Percentiles rank a stretch among this genome's conserved stretches.
phyloP scores from a whole-genome alignment of 2,329 filamentous ascomycete genomes.

The Epichloe scottii region DNA sequence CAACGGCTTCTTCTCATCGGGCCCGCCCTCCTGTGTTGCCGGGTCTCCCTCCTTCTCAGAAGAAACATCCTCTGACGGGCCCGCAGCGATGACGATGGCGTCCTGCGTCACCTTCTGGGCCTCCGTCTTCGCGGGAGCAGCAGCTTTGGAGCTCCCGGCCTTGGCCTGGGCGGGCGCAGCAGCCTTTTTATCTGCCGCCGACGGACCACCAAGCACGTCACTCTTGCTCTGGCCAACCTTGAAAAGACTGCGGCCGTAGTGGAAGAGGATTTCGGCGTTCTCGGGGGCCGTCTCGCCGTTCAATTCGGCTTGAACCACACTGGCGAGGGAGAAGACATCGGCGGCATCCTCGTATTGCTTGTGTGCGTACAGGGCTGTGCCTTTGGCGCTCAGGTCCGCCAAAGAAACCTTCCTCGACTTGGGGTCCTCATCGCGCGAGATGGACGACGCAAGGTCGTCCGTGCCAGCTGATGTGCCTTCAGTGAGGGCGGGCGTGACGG shows the following conservation, averaged over 20 bases:
- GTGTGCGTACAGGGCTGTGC: conserved; percentile 72
- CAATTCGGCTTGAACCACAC: conserved; percentile 77
- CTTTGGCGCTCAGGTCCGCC: conserved; percentile 67
- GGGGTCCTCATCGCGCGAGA: conserved; percentile 28
- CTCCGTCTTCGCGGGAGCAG: conserved; percentile 27
- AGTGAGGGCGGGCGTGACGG: conserved; percentile 1
- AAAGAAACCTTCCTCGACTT: conserved; percentile 51
- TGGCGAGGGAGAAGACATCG: conserved; percentile 79
- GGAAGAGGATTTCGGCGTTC: conserved; percentile 88
- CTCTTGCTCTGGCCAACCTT: conserved; percentile 90
- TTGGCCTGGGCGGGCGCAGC: conserved; percentile 21
- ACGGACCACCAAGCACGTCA: conserved; percentile 79
- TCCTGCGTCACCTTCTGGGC: conserved; percentile 33
- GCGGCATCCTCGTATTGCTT: conserved; percentile 80
- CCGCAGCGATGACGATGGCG: conserved; percentile 29
- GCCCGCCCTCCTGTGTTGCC: conserved; percentile 19
- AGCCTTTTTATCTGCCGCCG: conserved; percentile 41
- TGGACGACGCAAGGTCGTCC: conserved; percentile 11
- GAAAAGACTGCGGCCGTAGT: conserved; percentile 88
- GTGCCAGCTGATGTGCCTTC: conserved; percentile 7
- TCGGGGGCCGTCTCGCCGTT: conserved; percentile 85
- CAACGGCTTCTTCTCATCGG: conserved; percentile 52
- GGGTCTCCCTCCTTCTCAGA: conserved; percentile 23
- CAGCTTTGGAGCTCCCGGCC: conserved; percentile 22
- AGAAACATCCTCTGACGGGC: conserved; percentile 29